A percentile compares a stretch with the other conserved stretches of the same genome.
These are phyloP conservation scores for Microbotryomycetes sp. DNA, from an alignment of 1,284 basidiomycete genomes.

Conservation along the genomic window DNA sequence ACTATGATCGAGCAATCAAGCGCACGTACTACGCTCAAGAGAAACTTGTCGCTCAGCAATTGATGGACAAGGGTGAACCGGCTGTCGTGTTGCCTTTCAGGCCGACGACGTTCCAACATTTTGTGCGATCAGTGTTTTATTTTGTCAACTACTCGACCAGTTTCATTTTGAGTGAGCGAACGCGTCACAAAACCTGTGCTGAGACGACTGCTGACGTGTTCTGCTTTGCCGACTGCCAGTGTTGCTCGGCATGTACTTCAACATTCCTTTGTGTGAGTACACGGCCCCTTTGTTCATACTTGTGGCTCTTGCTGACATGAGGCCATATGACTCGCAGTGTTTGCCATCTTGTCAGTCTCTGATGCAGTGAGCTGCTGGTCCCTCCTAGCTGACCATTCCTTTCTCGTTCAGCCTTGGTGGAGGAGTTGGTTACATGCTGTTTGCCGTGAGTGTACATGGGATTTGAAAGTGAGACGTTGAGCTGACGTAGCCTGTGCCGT, in stretches of 20 bases:
- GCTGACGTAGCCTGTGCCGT: too few species aligned
- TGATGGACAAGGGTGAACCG: not conserved
- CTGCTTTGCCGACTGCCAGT: constrained; percentile 13
- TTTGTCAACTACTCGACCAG: not conserved
- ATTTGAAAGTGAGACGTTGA: too few species aligned
- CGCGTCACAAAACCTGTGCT: not conserved
- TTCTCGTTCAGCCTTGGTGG: constrained; percentile 5
- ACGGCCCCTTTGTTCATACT: not conserved
- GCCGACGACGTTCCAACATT: constrained; percentile 42
- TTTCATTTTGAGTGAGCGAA: not conserved
- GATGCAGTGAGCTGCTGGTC: not conserved
- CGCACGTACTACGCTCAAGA: constrained; percentile 23
- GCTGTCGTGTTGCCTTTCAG: constrained; percentile 22
- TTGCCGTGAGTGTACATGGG: constrained; percentile 25
- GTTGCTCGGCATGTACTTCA: constrained; percentile 47
- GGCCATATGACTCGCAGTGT: constrained; percentile 1
- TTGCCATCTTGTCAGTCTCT: constrained; percentile 10
- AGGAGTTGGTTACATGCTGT: constrained; percentile 16
- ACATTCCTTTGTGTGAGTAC: constrained; percentile 32
- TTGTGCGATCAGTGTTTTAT: constrained; percentile 42
- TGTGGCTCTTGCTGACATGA: not conserved
- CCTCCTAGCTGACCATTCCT: too few species aligned
- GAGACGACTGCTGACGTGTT: not conserved
- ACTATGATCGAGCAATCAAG: constrained; percentile 44
- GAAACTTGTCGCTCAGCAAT: constrained; percentile 2